Evolutionary conservation across 306 rosid genomes (phyloP), one percentile per base, ranked within the genome.

Genomic region (Begonia masoniana): DNA sequence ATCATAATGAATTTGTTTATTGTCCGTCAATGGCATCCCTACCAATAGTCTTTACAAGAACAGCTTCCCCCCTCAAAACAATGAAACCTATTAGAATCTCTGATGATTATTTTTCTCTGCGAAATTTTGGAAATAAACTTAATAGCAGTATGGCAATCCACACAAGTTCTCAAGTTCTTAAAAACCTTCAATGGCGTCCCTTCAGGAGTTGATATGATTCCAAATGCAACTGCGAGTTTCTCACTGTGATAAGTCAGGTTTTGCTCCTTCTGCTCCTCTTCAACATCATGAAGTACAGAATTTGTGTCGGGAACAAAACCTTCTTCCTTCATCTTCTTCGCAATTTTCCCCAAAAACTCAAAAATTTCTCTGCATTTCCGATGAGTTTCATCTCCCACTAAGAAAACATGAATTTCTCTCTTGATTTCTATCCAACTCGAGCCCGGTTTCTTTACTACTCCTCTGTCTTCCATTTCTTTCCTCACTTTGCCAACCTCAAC

Each of bases 21-120:
- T 26, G 36, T 4, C 36, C 36, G 7, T 26, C 36, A 26, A 26
- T 26, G 36, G 36, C 36, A 26, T 26, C 36, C 36, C 36, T 26
- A 77, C 85, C 81, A 80, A 57, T 73, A 80, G 55, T 78, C 83
- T 23, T 58, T 57, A 65, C 85, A 80, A 15, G 83, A 78, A 75
- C 81, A 80, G 1, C 56, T 71, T 52, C 78, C 83, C 53, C 51
- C 59, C 67, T 75, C 76, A 71, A 80, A 84, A 71, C 74, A 80
- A 66, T 84, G 88, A 67, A 84, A 80, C 51, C 88, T 67, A 73
- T 75, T 80, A 56, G 85, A 84, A 66, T 80, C 83, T 74, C 83
- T 66, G 46, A 80, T 67, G 9, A 69, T 54, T 42, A 80, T 71
- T 74, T 67, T 75, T 46, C 81, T 80, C 31, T 59, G 36, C 11